Evolutionary conservation across 176 grass and related monocot species (phyloP), one percentile per base, ranked within the genome.

Genomic region (Otatea glauca): DNA sequence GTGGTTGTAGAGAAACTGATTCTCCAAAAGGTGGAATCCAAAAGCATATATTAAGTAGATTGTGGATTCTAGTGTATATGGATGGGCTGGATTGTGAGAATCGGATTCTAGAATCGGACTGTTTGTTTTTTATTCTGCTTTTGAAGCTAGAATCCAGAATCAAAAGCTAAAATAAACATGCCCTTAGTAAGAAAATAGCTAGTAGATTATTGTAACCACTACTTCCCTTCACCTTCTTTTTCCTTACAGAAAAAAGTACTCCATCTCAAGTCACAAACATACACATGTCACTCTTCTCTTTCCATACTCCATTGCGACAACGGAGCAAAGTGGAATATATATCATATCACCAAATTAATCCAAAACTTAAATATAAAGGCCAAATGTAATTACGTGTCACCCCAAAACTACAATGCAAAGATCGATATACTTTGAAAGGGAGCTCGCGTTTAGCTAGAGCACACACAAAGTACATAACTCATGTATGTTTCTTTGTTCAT

Each of bases 151-250:
- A n/a, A n/a, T n/a, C n/a, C n/a, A n/a, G n/a, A n/a, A n/a, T n/a
- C n/a, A n/a, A n/a, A n/a, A n/a, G n/a, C n/a, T n/a, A n/a, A n/a
- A n/a, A n/a, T n/a, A n/a, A n/a, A n/a, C n/a, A n/a, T n/a, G n/a
- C n/a, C n/a, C n/a, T n/a, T 75, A 56, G 72, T 17, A 56, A 75
- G 27, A 9, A 56, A 56, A 50, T 37, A 75, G 50, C 47, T 70
- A 51, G 15, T 38, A 39, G 18, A 56, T 75, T 14, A 75, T 39
- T 74, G 70, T 29, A 37, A 55, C 17, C 27, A 29, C 29, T 29
- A 35, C 49, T 54, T 75, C 49, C 47, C 37, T 18, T 55, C 29
- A 75, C 49, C 2, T 68, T 20, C 16, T 68, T 68, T 18, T 64
- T 32, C 24, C 27, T 62, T 16, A 15, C 25, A 32, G 32, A 64